Base-by-base conservation (phyloP, 2,329 filamentous ascomycete species). In the Epichloe gansuensis region DNA sequence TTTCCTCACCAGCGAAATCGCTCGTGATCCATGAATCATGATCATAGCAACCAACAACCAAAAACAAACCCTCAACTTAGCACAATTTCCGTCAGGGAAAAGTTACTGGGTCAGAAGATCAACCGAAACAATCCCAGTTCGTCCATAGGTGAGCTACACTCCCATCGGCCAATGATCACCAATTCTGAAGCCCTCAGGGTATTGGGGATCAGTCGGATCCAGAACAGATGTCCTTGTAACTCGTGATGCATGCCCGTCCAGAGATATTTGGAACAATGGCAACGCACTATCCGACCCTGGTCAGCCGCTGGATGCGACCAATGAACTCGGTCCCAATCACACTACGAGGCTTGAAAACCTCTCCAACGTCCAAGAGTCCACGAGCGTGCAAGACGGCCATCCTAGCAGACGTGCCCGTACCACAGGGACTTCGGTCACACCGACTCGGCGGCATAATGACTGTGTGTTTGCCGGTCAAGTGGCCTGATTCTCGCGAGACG, bases 381-480 rank as follows among this genome's bases (percentile, higher is more conserved):
- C 67, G 63, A 1, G 69, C 69, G 58, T 75, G 68, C 23, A 75
- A 52, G 1, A 73, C 63, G 0, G 72, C 72, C 55, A 75, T 61
- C 12, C 72, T 62, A 2, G 72, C 70, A 54, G 63, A 70, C 0
- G 68, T 74, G 2, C 72, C 72, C 1, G 70, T 74, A 7, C 73
- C 73, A 48, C 72, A 74, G 1, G 72, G 72, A 53, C 72, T 73
- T 17, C 72, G 58, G 55, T 75, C 73, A 31, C 74, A 65, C n/a
- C 72, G 59, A 0, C 72, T 71, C 0, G 72, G 72, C 0, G 69
- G 68, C 4, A 75, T 71, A 4, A 75, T 67, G 12, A 72, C 69
- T 0, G 72, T 65, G 55, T 74, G 71, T 5, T 60, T 58, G 15
- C 67, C 66, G 5, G 55, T 55, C 45, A 69, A 70, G 8, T 60